A percentile compares a stretch with the other conserved stretches of the same genome.
phyloP scores from a whole-genome alignment of 257 asterid species.

The Lavandula angustifolia region DNA sequence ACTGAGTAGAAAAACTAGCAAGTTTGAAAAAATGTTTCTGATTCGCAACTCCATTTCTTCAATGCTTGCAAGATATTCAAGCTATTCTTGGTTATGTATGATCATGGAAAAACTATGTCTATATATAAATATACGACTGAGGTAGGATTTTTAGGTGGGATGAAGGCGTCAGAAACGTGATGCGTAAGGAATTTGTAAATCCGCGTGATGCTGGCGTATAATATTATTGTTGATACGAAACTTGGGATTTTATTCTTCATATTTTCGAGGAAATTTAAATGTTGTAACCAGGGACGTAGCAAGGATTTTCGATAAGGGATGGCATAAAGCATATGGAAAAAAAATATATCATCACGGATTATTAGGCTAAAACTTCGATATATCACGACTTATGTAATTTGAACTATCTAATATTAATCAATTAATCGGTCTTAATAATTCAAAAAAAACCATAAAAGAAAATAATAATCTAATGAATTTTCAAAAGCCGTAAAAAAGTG shows the following conservation, averaged over 20 bases:
- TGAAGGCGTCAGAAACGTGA: constrained; percentile 7
- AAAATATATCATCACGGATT: no score
- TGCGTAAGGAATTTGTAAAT: background rate
- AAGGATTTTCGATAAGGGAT: no score
- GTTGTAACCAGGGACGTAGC: background rate
- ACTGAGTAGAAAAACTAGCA: constrained; percentile 22
- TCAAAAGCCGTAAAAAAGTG: no score
- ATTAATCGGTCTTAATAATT: no score
- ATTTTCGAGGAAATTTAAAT: constrained; percentile 28
- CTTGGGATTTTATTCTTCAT: constrained; percentile 9
- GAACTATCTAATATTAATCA: no score
- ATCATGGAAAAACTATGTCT: background rate
- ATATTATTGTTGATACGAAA: background rate
- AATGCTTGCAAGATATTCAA: no score
- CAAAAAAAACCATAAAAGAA: no score
- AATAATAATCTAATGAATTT: no score
- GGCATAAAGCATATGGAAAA: no score
- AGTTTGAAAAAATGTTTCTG: constrained; percentile 20
- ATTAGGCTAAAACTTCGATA: no score
- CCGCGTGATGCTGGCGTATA: constrained; percentile 11
- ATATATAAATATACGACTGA: constrained; percentile 15
- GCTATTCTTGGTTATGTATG: background rate
- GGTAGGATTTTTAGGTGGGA: background rate
- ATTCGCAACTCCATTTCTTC: constrained; percentile 29
- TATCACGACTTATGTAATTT: no score